These are phyloP conservation scores for Aegilops tauschii DNA, from an alignment of 176 grass and related monocot genomes.

Conservation along the genomic window DNA sequence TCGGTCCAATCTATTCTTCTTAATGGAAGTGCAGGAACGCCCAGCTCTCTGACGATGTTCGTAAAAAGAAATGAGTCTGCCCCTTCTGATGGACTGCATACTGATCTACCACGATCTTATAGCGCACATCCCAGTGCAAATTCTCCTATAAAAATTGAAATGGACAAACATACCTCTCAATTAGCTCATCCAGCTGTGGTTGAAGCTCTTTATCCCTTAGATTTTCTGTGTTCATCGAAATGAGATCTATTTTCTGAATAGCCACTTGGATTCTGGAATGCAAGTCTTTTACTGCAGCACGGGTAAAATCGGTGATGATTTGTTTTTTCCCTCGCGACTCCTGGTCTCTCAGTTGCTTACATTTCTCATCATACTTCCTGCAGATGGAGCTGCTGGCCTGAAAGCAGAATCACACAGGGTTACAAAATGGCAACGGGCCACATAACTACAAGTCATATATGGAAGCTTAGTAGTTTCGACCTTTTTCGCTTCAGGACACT, in stretches of 20 bases:
- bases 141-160: not conserved
- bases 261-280: constrained; percentile 72
- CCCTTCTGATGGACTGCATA: too few relatives aligned
- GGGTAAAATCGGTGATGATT: constrained; percentile 48
- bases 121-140: too few relatives aligned
- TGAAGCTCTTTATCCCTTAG: constrained; percentile 80
- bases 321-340: constrained; percentile 53
- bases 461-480: not conserved
- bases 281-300: constrained; percentile 62
- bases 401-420: not conserved
- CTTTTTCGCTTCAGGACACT: not conserved
- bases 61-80: too few relatives aligned
- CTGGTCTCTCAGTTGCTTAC: constrained; percentile 47
- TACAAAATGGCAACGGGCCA: not conserved
- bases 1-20: too few relatives aligned
- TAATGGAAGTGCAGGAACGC: too few relatives aligned
- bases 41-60: too few relatives aligned
- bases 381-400: constrained; percentile 58
- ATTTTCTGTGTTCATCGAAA: constrained; percentile 69
- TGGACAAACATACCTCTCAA: constrained; percentile 46
- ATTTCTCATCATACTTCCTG: constrained; percentile 56
- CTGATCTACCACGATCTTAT: too few relatives aligned
- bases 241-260: constrained; percentile 64
- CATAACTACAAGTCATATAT: not conserved
- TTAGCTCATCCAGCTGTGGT: constrained; percentile 62